Conservation (phyloP, 2,329 filamentous ascomycete species). For the Trichoderma atrobrunneum region DNA sequence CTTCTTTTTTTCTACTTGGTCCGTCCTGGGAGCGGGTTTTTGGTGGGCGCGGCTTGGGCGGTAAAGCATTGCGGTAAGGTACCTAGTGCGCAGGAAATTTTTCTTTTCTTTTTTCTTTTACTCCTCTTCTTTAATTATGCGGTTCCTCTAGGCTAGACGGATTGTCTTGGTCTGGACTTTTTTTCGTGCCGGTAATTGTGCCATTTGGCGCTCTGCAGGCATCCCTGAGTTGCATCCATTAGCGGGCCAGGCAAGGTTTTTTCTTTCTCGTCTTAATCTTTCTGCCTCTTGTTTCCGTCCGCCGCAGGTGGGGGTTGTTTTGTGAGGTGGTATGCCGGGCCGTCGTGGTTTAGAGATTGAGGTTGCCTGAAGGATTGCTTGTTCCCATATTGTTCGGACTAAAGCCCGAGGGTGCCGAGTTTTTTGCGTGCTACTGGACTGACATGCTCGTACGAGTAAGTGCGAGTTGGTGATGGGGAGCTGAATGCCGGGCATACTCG, state of each 20-base stretch:
- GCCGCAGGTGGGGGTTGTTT: background rate
- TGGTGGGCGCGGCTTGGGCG: slow-evolving; percentile 6
- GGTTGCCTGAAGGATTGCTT: background rate
- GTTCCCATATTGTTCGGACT: background rate
- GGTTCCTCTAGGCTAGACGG: background rate
- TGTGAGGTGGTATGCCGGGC: background rate
- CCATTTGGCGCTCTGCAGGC: background rate
- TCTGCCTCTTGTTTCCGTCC: background rate
- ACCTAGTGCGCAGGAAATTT: background rate
- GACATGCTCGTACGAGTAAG: background rate
- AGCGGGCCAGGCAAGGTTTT: background rate
- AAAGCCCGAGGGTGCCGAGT: slow-evolving; percentile 2
- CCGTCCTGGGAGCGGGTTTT: background rate
- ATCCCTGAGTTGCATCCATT: background rate
- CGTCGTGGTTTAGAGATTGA: background rate
- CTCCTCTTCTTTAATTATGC: background rate
- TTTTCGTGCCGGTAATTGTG: background rate
- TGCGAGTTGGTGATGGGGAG: background rate
- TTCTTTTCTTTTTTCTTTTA: background rate
- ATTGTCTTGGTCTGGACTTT: background rate
- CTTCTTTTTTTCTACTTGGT: background rate
- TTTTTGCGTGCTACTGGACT: background rate
- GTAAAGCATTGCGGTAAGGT: background rate
- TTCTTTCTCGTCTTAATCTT: background rate
- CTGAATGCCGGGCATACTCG: background rate